Conservation (phyloP, 2,329 filamentous ascomycete genomes). For the Penicillium sp. region DNA sequence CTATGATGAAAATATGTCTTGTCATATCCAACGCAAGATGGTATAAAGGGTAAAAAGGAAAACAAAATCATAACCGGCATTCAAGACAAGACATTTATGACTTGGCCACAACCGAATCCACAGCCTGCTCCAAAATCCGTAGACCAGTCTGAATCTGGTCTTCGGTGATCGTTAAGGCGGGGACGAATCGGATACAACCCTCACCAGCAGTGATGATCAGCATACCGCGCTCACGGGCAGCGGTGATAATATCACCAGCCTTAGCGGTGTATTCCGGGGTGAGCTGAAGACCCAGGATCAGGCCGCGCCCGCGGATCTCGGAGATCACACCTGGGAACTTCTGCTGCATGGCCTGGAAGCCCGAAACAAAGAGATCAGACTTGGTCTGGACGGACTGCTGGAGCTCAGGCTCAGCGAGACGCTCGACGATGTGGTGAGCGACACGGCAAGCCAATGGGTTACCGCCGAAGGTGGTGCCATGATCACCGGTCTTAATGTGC, state of each 20-base stretch:
- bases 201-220: slow-evolving; percentile 89
- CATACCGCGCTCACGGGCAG: slow-evolving; percentile 81
- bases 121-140: slow-evolving; percentile 68
- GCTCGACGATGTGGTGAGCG: slow-evolving; percentile 78
- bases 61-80: slow-evolving; percentile 16
- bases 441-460: slow-evolving; percentile 83
- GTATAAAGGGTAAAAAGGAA: slow-evolving; percentile 11
- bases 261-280: slow-evolving; percentile 60
- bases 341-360: slow-evolving; percentile 56
- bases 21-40: slow-evolving; percentile 11
- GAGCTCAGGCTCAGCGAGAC: slow-evolving; percentile 68
- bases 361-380: slow-evolving; percentile 56
- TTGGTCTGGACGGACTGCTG: slow-evolving; percentile 69
- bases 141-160: slow-evolving; percentile 77
- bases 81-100: slow-evolving; percentile 15
- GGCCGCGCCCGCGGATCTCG: slow-evolving; percentile 76
- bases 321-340: slow-evolving; percentile 68
- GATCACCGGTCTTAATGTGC: slow-evolving; percentile 72
- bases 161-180: slow-evolving; percentile 75
- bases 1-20: slow-evolving; percentile 3
- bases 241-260: slow-evolving; percentile 65
- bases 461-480: slow-evolving; percentile 91
- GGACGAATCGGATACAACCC: slow-evolving; percentile 90
- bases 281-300: slow-evolving; percentile 86
- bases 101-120: slow-evolving; percentile 53